Conservation (phyloP, 2,329 filamentous ascomycete genomes). For the Exophiala bonariae region DNA sequence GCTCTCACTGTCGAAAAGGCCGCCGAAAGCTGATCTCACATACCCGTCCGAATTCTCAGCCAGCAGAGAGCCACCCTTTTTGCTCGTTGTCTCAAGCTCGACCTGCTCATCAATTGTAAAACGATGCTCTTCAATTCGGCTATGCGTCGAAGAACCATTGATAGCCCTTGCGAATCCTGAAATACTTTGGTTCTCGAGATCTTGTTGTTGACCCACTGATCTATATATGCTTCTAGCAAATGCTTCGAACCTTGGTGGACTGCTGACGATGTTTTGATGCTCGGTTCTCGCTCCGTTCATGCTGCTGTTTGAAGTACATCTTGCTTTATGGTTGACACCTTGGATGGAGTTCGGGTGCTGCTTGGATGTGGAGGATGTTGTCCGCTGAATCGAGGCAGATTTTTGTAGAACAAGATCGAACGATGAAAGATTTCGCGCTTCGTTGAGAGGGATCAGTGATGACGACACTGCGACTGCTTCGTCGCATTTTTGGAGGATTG, state of each 20-base stretch:
- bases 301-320: not conserved
- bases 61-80: too few species aligned
- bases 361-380: not conserved
- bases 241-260: not conserved
- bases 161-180: not conserved
- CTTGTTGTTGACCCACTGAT: too few species aligned
- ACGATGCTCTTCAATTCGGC: not conserved
- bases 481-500: not conserved
- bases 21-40: too few species aligned
- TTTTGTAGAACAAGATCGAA: not conserved
- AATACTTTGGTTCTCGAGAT: not conserved
- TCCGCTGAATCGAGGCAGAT: not conserved
- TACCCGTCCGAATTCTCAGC: too few species aligned
- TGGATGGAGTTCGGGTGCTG: not conserved
- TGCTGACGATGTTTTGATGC: not conserved
- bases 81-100: conserved; percentile 1
- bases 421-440: not conserved
- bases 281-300: not conserved
- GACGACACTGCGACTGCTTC: not conserved
- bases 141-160: not conserved
- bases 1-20: too few species aligned
- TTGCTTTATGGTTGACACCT: not conserved
- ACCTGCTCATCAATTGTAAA: conserved; percentile 13
- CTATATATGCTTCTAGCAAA: not conserved
- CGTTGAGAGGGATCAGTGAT: not conserved